Evolutionary conservation across 202 grass and related monocot genomes (phyloP), one percentile per base, ranked within the genome.

Genomic region (Cymbopogon flexuosus): DNA sequence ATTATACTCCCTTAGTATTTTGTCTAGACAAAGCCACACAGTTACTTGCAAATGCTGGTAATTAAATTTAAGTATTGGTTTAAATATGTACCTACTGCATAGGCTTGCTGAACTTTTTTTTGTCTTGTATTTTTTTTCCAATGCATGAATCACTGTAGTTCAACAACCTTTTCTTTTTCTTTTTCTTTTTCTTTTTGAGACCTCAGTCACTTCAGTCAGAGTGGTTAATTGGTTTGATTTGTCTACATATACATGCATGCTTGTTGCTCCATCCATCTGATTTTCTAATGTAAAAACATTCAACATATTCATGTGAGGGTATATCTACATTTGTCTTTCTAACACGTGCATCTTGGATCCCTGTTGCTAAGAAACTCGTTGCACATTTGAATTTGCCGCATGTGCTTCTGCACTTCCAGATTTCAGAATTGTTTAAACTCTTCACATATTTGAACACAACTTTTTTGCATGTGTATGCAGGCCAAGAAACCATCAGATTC

Each of bases 401-500:
- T 22, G 52, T 21, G 52, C 4, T 18, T 60, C 35, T 76, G 35
- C 12, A 9, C 24, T 70, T 47, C 37, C 12, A 6, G 27, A 59
- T 62, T 46, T 58, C 24, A 7, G 18, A 11, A 7, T 14, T 80
- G 29, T 35, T 21, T 30, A 58, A 57, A 57, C 24, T 40, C 36
- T 23, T 36, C 6, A 5, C 1, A 1, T 1, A 3, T 77, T 16
- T 27, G 79, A 62, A 22, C 21, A 58, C 71, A 73, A 87, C 43
- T 59, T 63, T 45, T 60, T 46, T 68, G 36, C 81, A 45, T 82
- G 29, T 66, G 42, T 77, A 54, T 87, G 6, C 77, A 97, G 94
- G 84, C 56, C 56, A 82, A 81, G 70, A 84, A 80, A 81, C 27
- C 67, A 51, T 65, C 35, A 29, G 62, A 84, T 16, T 40, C 24